Conservation (phyloP, 352 stramenopile species). For the Pythium rhizo-oryzae region DNA sequence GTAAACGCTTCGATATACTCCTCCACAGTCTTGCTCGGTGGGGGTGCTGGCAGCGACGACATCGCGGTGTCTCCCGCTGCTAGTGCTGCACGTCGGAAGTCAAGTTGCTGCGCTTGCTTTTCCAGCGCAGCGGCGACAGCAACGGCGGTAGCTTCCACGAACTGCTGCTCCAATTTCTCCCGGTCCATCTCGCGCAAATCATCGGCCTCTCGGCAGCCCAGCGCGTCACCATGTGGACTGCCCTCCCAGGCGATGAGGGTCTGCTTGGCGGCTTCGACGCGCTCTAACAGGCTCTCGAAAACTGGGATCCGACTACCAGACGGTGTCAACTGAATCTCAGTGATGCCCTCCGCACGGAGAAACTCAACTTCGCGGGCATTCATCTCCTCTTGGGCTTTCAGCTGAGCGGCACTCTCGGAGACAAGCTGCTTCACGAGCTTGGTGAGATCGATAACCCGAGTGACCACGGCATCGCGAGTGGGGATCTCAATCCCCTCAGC, state of each 20-base stretch:
- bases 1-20: conserved; percentile 55
- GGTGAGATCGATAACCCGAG: conserved; percentile 29
- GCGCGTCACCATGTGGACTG: conserved; percentile 19
- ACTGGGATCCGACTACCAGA: conserved; percentile 7
- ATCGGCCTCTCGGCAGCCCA: conserved; percentile 17
- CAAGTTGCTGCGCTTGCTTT: conserved; percentile 50
- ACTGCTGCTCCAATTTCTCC: conserved; percentile 10
- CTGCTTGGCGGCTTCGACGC: conserved; percentile 5
- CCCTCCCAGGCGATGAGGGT: conserved; percentile 10
- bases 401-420: neutral
- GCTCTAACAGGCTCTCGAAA: conserved; percentile 19
- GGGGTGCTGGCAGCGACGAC: neutral
- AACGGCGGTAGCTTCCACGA: neutral
- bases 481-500: conserved; percentile 30
- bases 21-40: conserved; percentile 20
- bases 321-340: neutral
- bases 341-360: conserved; percentile 7
- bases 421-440: conserved; percentile 1
- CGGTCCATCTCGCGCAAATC: neutral
- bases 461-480: conserved; percentile 27
- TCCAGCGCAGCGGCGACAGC: conserved; percentile 33
- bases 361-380: conserved; percentile 1
- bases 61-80: conserved; percentile 16
- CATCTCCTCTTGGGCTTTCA: neutral
- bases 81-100: conserved; percentile 38